Evolutionary conservation across 176 grass and related monocot genomes (phyloP), one percentile per base, ranked within the genome.

Genomic region (Carex cristatella): DNA sequence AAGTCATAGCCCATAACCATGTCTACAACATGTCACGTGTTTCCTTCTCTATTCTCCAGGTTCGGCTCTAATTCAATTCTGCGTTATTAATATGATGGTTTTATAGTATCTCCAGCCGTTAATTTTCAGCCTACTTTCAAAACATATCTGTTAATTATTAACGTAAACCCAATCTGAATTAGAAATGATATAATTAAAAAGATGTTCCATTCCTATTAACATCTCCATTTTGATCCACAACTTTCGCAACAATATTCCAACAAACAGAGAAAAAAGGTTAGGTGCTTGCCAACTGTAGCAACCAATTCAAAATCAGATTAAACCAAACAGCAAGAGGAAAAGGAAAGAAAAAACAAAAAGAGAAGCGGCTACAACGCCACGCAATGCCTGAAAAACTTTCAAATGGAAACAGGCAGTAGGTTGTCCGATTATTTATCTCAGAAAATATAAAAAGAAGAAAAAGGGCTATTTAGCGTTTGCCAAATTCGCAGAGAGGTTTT

Each of bases 351-450:
- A 68, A 32, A 38, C 13, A 13, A 61, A 56, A 60, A 33, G 42
- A n/a, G 5, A 69, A 55, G 49, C 12, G 53, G 32, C 33, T 37
- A 28, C 14, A 65, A 33, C 7, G 2, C 74, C 74, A 79, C 74
- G 27, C 57, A 56, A 46, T 32, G 28, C 74, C 74, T 58, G 73
- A 57, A 79, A 76, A 78, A 79, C 51, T 79, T 79, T 15, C 74
- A 79, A 57, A 79, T 16, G 74, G 15, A 85, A 76, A 65, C 49
- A 65, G 71, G 71, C 67, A 33, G 12, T 54, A 48, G 9, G 16
- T 2, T 5, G 67, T 79, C 71, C 33, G 32, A 78, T 85, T 79
- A 77, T 85, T 78, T 76, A 37, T 85, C 61, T 62, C 69, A 28
- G 3, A 85, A 85, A 79, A 37, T 40, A 66, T 67, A 37, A 67